Evolutionary conservation across 78 protist species (phyloP), one percentile per base, ranked within the genome.

Genomic region (Dictyostelium brefeldianum): DNA sequence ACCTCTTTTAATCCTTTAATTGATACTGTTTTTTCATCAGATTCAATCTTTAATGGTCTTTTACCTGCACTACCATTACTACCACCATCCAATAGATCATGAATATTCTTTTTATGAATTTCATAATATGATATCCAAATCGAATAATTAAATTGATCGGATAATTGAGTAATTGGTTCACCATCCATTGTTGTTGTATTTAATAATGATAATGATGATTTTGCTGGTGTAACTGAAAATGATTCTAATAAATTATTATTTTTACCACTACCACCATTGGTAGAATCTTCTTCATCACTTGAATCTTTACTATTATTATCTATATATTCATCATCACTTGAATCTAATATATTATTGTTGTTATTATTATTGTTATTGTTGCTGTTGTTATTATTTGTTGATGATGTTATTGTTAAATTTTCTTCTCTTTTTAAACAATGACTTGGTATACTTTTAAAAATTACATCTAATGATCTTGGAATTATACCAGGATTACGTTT

Each of bases 71-170:
- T 20, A 25, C 31, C 11, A 31, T 29, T 43, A 11, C 10, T 59
- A 25, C 51, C 22, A 27, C 47, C 74, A 51, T 47, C 95, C 29
- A 97, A 83, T 56, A 97, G 77, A 71, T 97, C 98, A 77, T 83
- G 51, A 29, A 96, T 50, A 36, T 47, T 36, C 53, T 97, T 97
- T 70, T 94, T 92, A 91, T 97, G 93, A 87, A 97, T 92, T 89
- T 97, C 97, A 67, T 83, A 79, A 84, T 81, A 97, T 36, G 96
- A 57, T 25, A 96, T 50, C 78, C 54, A 73, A 56, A 96, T 14
- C 3, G 53, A 20, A 89, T 91, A 96, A 18, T 67, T 69, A 64
- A 29, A 79, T 57, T 64, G 74, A 29, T 65, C 78, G 2, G 93
- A 78, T 4, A 87, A 9, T 36, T 46, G n/a, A 36, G 43, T 36